Conservation (phyloP, 1,284 basidiomycete genomes). For the Cutaneotrichosporon sp. region DNA sequence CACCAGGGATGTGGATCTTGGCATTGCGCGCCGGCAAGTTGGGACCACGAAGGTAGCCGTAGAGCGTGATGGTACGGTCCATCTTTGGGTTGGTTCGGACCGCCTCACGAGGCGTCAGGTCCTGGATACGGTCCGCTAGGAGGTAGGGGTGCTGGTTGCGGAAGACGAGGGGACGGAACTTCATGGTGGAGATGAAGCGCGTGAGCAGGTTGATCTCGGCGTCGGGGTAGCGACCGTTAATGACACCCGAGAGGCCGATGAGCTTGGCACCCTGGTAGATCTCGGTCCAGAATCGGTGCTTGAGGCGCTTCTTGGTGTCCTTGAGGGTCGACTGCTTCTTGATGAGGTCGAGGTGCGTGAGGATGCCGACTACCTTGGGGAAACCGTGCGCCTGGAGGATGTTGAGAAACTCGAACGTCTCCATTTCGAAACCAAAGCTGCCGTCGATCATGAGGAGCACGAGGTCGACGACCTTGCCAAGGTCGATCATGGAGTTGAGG, state of each 20-base stretch:
- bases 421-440: constrained; percentile 99
- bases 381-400: constrained; percentile 96
- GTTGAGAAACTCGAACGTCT: constrained; percentile 98
- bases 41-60: constrained; percentile 91
- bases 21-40: constrained; percentile 78
- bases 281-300: constrained; percentile 99
- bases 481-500: constrained; percentile 96
- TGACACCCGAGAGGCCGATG: constrained; percentile 95
- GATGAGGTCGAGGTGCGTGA: constrained; percentile 95
- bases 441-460: constrained; percentile 97
- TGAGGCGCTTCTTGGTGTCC: constrained; percentile 89
- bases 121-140: constrained; percentile 92
- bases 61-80: constrained; percentile 83
- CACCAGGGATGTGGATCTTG: constrained; percentile 87
- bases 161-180: constrained; percentile 96
- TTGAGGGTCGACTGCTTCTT: constrained; percentile 86
- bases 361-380: constrained; percentile 95
- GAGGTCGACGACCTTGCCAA: constrained; percentile 93
- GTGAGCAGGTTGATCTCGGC: constrained; percentile 93
- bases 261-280: constrained; percentile 98
- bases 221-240: constrained; percentile 98
- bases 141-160: constrained; percentile 92
- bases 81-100: constrained; percentile 77
- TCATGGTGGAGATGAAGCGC: constrained; percentile 96
- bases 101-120: constrained; percentile 84